Evolutionary conservation across 805 yeast species (phyloP), one percentile per base, ranked within the genome.

Genomic region (Clavispora santaluciae): DNA sequence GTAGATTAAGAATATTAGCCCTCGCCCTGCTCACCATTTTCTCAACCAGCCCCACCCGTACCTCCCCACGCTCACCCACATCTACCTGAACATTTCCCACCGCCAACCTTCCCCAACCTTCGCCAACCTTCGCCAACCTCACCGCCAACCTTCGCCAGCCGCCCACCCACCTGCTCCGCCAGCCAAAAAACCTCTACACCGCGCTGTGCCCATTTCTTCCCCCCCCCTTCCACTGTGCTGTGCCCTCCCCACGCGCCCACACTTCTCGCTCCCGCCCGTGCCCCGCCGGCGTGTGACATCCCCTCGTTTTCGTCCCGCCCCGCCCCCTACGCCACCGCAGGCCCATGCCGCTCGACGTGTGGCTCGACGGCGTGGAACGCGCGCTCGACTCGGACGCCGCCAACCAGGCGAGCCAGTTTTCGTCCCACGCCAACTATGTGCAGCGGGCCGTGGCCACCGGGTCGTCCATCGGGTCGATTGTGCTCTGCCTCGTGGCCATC

Each of bases 401-500:
- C 31, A 54, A 62, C 44, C 70, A 65, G 46, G 51, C 52, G 16
- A 52, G 50, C 10, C 43, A 49, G 12, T 69, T 68, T 52, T 53
- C 68, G 6, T 31, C 38, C 18, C 54, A 50, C 20, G 57, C 65
- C 43, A 51, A 54, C 17, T 50, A 47, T 20, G 60, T 59, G 3
- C 72, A 66, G 49, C 48, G 72, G 35, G 56, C 62, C 11, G 43
- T 69, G 17, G 72, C 74, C 10, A 60, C 64, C 18, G 48, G 64
- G 6, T 55, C 72, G n/a, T 64, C 72, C 10, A 55, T 65, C 28
- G 56, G 64, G 2, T 63, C 70, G 16, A 67, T 69, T 7, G 60
- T 61, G 30, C 58, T 59, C 33, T 85, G 90, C n/a, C 49, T 82
- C 4, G 48, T 70, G 0, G 81, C 86, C 6, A 66, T 86, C 43